Evolutionary conservation across 768 basidiomycete species (phyloP), one percentile per base, ranked within the genome.

Genomic region (Suillus alpinus): DNA sequence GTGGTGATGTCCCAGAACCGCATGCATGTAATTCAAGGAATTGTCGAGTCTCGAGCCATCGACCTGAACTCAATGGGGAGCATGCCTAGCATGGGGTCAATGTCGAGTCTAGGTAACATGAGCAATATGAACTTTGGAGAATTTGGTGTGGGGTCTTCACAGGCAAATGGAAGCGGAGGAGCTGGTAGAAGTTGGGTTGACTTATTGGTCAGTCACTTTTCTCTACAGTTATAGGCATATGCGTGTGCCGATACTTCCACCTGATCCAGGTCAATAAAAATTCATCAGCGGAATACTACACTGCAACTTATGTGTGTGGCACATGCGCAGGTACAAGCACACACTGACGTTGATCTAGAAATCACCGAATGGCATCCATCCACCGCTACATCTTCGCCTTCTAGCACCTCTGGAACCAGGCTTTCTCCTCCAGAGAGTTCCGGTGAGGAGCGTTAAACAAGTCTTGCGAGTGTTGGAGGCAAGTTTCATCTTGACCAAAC

Each of bases 391-490:
- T 55, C 74, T 93, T 46, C 84, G 87, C 16, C 77, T 94, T 41
- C 80, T 81, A 16, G 73, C 85, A 4, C 89, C 91, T 1, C 83
- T 86, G 52, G 92, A 93, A 67, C 86, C 91, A 1, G 92, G 92
- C 0, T 92, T 91, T 64, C 63, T 85, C 9, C 80, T 94, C 4
- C 85, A 91, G 63, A 80, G 81, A 59, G 79, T 93, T 1, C 89
- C 86, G 3, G 89, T 94, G 18, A 83, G 81, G 58, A 88, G 80
- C 32, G 79, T 92, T 69, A 86, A 84, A 63, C 86, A 94, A 67
- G 84, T 91, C 1, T 91, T 86, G 84, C 85, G 82, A 2, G 82
- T 93, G 50, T 70, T 93, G 20, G 91, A 93, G 77, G 91, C 88
- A 66, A 50, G 72, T 62, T 34, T 29, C 20, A 47, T 49, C 36